These are phyloP conservation scores for Heterobasidion irregulare DNA, from an alignment of 1,284 basidiomycete species.

Conservation along the genomic window DNA sequence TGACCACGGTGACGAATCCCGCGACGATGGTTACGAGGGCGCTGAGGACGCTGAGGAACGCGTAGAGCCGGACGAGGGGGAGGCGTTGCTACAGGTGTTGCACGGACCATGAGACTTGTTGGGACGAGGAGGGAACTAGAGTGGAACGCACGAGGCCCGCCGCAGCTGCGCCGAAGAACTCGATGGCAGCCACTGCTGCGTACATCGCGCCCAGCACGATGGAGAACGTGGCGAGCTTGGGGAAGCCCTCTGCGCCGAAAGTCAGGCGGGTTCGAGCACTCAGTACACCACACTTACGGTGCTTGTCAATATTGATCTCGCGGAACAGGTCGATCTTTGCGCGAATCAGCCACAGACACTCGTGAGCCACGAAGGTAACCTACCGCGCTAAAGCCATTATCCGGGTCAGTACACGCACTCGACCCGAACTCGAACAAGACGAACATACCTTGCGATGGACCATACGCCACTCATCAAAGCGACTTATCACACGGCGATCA, in stretches of 20 bases:
- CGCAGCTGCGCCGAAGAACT: slow-evolving; percentile 49
- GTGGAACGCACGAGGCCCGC: slow-evolving; percentile 40
- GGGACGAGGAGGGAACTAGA: background rate
- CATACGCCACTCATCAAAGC: slow-evolving; percentile 42
- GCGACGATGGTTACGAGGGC: slow-evolving; percentile 43
- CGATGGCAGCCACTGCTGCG: slow-evolving; percentile 41
- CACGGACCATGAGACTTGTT: background rate
- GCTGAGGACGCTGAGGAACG: slow-evolving; percentile 42
- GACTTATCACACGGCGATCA: background rate
- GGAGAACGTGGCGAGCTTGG: slow-evolving; percentile 46
- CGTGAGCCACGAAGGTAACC: slow-evolving; percentile 14
- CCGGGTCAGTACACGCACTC: slow-evolving; percentile 5
- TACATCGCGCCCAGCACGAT: slow-evolving; percentile 55
- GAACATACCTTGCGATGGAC: slow-evolving; percentile 51
- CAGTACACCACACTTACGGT: slow-evolving; percentile 30
- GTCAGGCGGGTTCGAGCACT: background rate
- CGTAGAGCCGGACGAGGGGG: slow-evolving; percentile 44
- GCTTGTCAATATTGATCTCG: slow-evolving; percentile 37
- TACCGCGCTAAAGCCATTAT: slow-evolving; percentile 36
- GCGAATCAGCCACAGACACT: background rate
- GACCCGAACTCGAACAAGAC: background rate
- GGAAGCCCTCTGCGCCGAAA: slow-evolving; percentile 28
- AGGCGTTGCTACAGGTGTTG: slow-evolving; percentile 44
- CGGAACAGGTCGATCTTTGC: slow-evolving; percentile 52
- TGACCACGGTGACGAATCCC: slow-evolving; percentile 47